Evolutionary conservation across 163 green algal genomes (phyloP).

Genomic region (Trebouxiophyceae sp.): DNA sequence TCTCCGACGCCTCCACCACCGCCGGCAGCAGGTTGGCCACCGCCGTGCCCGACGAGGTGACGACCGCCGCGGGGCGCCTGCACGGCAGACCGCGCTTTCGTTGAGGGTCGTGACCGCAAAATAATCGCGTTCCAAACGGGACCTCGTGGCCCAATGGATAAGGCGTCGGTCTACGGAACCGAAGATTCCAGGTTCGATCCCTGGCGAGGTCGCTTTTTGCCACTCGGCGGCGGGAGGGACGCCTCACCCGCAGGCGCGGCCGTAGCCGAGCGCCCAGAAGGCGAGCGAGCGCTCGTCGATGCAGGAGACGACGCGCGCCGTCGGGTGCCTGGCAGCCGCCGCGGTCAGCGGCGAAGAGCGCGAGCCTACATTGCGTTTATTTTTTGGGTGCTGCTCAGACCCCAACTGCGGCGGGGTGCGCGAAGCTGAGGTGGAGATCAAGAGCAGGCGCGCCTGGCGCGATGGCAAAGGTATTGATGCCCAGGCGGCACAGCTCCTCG

Average conservation of each 20-base stretch:
- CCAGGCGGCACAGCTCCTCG: conserved; percentile 87
- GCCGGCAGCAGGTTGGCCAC: conserved; percentile 94
- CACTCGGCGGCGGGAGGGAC: not conserved
- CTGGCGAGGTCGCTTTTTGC: not conserved
- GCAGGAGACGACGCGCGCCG: conserved; percentile 63
- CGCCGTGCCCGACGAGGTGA: conserved; percentile 85
- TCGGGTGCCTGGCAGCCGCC: conserved; percentile 74
- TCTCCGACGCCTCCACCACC: conserved; percentile 75
- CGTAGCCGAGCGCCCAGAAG: conserved; percentile 90
- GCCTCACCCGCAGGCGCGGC: conserved; percentile 31
- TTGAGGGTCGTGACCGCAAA: too few relatives aligned
- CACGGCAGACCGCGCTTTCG: not conserved
- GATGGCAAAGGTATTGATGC: conserved; percentile 72
- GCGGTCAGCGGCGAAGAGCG: conserved; percentile 84
- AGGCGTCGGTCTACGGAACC: not conserved
- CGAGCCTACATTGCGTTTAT: conserved; percentile 70
- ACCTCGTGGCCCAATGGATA: not conserved
- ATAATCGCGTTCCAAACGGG: too few relatives aligned
- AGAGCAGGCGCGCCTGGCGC: conserved; percentile 47
- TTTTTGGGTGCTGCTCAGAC: too few relatives aligned
- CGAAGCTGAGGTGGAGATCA: conserved; percentile 53
- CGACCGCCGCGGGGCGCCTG: conserved; percentile 49
- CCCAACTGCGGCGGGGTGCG: conserved; percentile 84
- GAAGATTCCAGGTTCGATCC: conserved; percentile 2
- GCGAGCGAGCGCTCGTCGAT: conserved; percentile 94